A percentile compares a stretch with the other conserved stretches of the same genome.
Conservation (phyloP, 495 filamentous ascomycete genomes). For the Letharia lupina region DNA sequence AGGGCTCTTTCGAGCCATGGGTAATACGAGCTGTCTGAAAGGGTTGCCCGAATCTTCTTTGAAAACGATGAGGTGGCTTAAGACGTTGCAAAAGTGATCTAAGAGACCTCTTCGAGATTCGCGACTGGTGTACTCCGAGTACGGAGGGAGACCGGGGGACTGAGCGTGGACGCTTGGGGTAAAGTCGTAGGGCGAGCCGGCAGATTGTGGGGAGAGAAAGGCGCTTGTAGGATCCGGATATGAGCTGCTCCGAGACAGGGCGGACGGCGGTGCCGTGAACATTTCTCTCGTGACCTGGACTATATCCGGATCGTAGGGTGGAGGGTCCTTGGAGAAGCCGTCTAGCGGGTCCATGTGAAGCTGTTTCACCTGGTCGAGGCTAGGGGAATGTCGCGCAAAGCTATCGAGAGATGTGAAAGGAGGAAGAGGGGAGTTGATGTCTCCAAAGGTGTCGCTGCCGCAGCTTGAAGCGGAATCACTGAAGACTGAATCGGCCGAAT, state of each 20-base stretch:
- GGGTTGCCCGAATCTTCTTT: conserved; percentile 55
- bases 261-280: conserved; percentile 23
- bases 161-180: conserved; percentile 21
- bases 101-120: conserved; percentile 48
- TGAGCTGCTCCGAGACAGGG: conserved; percentile 26
- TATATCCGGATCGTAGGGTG: conserved; percentile 26
- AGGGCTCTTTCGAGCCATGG: conserved; percentile 43
- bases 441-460: conserved; percentile 26
- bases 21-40: conserved; percentile 52
- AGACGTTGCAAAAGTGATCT: conserved; percentile 55
- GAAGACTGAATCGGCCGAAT: conserved; percentile 28
- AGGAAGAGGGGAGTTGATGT: conserved; percentile 27
- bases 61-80: conserved; percentile 55
- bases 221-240: conserved; percentile 28
- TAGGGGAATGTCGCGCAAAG: conserved; percentile 24
- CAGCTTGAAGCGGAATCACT: conserved; percentile 29
- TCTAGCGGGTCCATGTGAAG: conserved; percentile 28
- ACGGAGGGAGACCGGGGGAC: conserved; percentile 35
- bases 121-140: conserved; percentile 47
- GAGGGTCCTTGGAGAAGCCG: conserved; percentile 24
- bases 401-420: conserved; percentile 26
- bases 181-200: conserved; percentile 37
- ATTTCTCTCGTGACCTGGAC: conserved; percentile 23
- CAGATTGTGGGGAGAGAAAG: conserved; percentile 26
- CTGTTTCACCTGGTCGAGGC: conserved; percentile 25